These are phyloP conservation scores for Sugiyamaella smithiae DNA, from an alignment of 805 yeast genomes.

Conservation along the genomic window DNA sequence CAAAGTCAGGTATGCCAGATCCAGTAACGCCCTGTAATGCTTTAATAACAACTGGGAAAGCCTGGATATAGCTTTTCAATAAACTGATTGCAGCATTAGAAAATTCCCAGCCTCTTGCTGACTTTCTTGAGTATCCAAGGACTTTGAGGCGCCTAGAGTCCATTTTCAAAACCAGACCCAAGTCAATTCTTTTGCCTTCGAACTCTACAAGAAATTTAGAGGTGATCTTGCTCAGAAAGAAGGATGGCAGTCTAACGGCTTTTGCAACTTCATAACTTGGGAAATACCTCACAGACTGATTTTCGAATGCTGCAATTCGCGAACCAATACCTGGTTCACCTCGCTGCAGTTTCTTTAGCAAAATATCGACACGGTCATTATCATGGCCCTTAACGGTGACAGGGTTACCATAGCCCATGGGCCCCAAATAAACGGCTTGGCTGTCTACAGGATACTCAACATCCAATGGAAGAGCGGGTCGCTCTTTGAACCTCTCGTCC, in stretches of 20 bases:
- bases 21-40: constrained; percentile 31
- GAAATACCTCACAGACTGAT: constrained; percentile 52
- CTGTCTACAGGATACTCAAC: constrained; percentile 77
- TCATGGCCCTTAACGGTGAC: constrained; percentile 42
- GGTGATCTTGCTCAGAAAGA: constrained; percentile 73
- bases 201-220: constrained; percentile 64
- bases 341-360: constrained; percentile 24
- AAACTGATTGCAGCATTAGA: constrained; percentile 70
- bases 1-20: constrained; percentile 26
- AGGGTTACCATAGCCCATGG: constrained; percentile 81
- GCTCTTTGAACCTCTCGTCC: constrained; percentile 71
- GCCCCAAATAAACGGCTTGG: constrained; percentile 76
- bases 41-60: constrained; percentile 61
- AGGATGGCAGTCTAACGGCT: constrained; percentile 53
- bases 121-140: constrained; percentile 76
- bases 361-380: constrained; percentile 35
- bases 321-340: constrained; percentile 67
- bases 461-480: constrained; percentile 70
- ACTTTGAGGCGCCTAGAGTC: constrained; percentile 79
- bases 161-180: constrained; percentile 83
- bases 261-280: constrained; percentile 66
- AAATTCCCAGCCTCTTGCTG: constrained; percentile 73
- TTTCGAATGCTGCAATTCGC: constrained; percentile 57
- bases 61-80: constrained; percentile 54
- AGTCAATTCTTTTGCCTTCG: constrained; percentile 53